Evolutionary conservation across 108 stramenopile species (phyloP), one percentile per base, ranked within the genome.

Genomic region (Cyclotella choctawhatcheeana): DNA sequence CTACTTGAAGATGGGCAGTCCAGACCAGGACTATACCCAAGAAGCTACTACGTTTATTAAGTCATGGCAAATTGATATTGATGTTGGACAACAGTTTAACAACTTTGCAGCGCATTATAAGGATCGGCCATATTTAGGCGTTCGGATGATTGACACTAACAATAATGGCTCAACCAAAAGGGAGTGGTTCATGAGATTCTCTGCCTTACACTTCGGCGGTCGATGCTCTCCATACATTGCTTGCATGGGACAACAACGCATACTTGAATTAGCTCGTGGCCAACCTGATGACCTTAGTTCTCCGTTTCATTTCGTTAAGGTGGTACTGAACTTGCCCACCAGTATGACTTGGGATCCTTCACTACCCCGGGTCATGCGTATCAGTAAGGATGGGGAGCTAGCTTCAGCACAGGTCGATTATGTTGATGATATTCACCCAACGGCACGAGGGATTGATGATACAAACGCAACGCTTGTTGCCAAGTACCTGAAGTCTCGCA

Each of bases 31-130:
- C 43, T 62, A 62, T 25, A 40, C 61, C 25, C 12, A 31, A 21
- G 40, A 40, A 6, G 20, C 37, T 0, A 2, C 37, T 16, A 62
- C 7, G 2, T 58, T 58, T 13, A 62, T 62, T 10, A 43, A 13
- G 31, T 33, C 61, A 5, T 67, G 21, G 18, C 51, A 51, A 4
- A 25, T 6, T 14, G 55, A 69, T 60, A 32, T 69, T 29, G 56
- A 69, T 31, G 68, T 69, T 24, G 54, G 55, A 34, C 26, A 69
- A 47, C 21, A 27, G 68, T 69, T 69, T 30, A 1, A 59, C 37
- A 69, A 69, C 24, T 58, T 29, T n/a, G 0, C 2, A 5, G 20
- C 32, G 24, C 68, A 69, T 22, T 1, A 5, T 3, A 37, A 56
- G 4, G 68, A 69, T 18, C 3, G 68, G 14, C 33, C 26, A 1